phyloP scores from a whole-genome alignment of 768 basidiomycete genomes.

The Lentinula lateritia region DNA sequence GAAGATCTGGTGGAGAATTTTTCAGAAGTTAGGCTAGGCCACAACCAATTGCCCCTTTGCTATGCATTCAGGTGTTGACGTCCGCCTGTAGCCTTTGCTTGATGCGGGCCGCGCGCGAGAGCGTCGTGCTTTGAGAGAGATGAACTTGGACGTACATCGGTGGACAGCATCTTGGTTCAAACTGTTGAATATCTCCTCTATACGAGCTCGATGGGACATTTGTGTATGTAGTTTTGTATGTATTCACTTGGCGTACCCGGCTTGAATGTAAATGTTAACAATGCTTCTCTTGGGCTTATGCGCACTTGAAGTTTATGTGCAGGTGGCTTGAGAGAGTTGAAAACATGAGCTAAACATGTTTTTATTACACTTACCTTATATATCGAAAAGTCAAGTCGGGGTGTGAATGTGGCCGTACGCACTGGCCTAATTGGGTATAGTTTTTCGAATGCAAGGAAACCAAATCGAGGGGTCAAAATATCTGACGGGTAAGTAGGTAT shows the following conservation, averaged over 20 bases:
- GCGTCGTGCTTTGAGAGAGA: neutral
- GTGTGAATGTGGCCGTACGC: too few relatives aligned
- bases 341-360: too few relatives aligned
- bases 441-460: too few relatives aligned
- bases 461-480: too few relatives aligned
- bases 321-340: neutral
- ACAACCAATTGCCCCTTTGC: neutral
- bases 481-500: too few relatives aligned
- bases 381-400: too few relatives aligned
- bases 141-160: neutral
- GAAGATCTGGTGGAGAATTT: neutral
- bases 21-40: neutral
- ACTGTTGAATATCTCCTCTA: neutral
- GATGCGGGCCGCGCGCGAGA: neutral
- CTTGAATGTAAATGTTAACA: neutral
- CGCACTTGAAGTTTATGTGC: neutral
- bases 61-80: neutral
- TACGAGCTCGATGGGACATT: neutral
- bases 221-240: conserved; percentile 5
- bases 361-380: too few relatives aligned
- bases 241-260: neutral
- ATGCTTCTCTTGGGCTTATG: neutral
- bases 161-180: neutral
- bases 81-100: neutral
- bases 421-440: too few relatives aligned